Evolutionary conservation across 768 basidiomycete species (phyloP).

Genomic region (Mycena kentingensis): DNA sequence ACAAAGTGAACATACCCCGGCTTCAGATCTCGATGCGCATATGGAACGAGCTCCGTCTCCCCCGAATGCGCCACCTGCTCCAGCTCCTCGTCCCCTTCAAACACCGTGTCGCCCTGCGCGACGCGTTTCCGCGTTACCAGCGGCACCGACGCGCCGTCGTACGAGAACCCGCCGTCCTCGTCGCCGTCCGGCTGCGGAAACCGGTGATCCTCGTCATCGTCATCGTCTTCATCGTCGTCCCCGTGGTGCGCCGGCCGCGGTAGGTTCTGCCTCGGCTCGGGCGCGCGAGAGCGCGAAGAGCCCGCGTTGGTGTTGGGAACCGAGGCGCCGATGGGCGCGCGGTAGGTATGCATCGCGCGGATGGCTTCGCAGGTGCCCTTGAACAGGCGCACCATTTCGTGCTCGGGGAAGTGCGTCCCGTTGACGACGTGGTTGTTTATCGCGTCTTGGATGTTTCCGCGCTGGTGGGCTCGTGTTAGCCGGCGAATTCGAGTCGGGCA

Average conservation of each 20-base stretch:
- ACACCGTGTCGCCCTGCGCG: constrained; percentile 66
- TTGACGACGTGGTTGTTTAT: constrained; percentile 88
- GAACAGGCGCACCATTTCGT: constrained; percentile 86
- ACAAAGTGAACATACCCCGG: constrained; percentile 61
- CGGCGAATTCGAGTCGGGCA: background rate
- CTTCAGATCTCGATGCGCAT: constrained; percentile 96
- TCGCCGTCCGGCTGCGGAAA: constrained; percentile 79
- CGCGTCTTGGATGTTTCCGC: constrained; percentile 93
- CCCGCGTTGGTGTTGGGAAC: constrained; percentile 27
- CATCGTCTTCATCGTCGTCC: constrained; percentile 37
- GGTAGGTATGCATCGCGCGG: constrained; percentile 91
- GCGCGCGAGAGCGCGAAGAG: constrained; percentile 1
- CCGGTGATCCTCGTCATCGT: constrained; percentile 67
- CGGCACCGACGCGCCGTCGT: constrained; percentile 57
- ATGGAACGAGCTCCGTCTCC: constrained; percentile 72
- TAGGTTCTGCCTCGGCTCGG: constrained; percentile 10
- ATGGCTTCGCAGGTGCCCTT: constrained; percentile 93
- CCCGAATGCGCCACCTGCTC: constrained; percentile 40
- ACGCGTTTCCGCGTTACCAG: constrained; percentile 56
- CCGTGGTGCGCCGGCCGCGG: background rate
- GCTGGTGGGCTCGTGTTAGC: too few species aligned
- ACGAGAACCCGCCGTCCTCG: constrained; percentile 73
- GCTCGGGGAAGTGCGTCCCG: constrained; percentile 81
- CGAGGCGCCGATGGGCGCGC: constrained; percentile 49
- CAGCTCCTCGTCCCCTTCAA: constrained; percentile 79